phyloP scores from a whole-genome alignment of 2,329 filamentous ascomycete species.

The Fusarium anguioides region DNA sequence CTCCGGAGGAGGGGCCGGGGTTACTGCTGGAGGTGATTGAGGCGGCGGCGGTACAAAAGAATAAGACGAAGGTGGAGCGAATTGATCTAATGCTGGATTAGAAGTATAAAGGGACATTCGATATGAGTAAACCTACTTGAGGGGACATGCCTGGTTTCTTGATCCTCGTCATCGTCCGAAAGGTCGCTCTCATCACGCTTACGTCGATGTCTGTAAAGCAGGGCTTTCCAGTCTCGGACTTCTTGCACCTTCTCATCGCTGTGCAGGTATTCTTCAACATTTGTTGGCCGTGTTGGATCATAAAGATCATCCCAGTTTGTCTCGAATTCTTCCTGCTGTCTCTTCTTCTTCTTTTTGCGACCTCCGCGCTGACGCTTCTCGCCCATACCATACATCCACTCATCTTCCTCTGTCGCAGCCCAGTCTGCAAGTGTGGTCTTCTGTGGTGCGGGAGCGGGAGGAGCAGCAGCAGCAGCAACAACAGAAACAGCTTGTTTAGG shows the following conservation, averaged over 20 bases:
- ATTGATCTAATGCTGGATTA: conserved; percentile 59
- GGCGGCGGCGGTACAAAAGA: conserved; percentile 67
- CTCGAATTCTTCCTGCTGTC: conserved; percentile 63
- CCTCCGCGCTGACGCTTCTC: conserved; percentile 81
- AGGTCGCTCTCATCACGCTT: conserved; percentile 55
- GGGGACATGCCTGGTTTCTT: conserved; percentile 42
- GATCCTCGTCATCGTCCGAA: conserved; percentile 54
- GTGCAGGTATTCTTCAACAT: conserved; percentile 83
- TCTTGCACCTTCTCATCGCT: conserved; percentile 87
- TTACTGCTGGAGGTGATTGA: conserved; percentile 59
- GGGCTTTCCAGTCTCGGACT: conserved; percentile 84
- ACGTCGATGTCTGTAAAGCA: conserved; percentile 77
- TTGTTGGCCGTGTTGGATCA: conserved; percentile 84
- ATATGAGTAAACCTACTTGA: conserved; percentile 49
- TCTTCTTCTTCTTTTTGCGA: conserved; percentile 79
- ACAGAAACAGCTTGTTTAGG: conserved; percentile 49
- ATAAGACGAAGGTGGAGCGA: conserved; percentile 69
- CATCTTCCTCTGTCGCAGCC: conserved; percentile 80
- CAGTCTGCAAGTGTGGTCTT: conserved; percentile 85
- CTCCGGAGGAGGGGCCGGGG: conserved; percentile 60
- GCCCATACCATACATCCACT: conserved; percentile 73
- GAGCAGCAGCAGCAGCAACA: conserved; percentile 41
- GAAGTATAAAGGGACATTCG: conserved; percentile 19
- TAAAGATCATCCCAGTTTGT: conserved; percentile 95
- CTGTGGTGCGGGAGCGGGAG: conserved; percentile 53